Percentiles rank a stretch among this genome's conserved stretches.
phyloP scores from a whole-genome alignment of 305 asterid species.

The Nicotiana rustica region DNA sequence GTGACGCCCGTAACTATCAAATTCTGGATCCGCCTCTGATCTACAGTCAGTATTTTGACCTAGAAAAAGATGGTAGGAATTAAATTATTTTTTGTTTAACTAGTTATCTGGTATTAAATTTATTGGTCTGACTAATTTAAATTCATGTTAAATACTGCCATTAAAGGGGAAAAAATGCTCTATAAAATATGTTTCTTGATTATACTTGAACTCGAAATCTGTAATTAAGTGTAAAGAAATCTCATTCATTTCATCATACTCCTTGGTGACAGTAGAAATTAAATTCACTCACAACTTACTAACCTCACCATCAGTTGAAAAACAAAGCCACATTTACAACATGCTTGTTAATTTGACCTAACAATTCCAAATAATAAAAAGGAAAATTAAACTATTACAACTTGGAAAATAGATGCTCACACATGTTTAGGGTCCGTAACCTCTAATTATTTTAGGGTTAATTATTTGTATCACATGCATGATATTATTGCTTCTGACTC shows the following conservation, averaged over 20 bases:
- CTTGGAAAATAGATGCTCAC: background rate
- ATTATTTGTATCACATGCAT: slow-evolving; percentile 33
- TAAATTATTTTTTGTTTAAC: too few species aligned
- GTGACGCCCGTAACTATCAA: too few species aligned
- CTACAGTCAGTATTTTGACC: too few species aligned
- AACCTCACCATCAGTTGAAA: background rate
- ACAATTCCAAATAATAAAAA: background rate
- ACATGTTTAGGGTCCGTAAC: slow-evolving; percentile 13
- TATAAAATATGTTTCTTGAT: too few species aligned
- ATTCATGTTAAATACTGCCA: too few species aligned
- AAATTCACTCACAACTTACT: background rate
- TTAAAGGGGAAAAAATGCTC: too few species aligned
- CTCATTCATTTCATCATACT: background rate
- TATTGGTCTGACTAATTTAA: too few species aligned
- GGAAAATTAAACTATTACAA: background rate
- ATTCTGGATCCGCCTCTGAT: too few species aligned
- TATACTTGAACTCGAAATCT: too few species aligned
- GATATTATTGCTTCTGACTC: slow-evolving; percentile 44
- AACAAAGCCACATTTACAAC: background rate
- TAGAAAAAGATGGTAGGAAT: too few species aligned
- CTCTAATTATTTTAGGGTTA: background rate
- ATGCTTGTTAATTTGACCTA: background rate
- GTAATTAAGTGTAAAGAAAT: background rate
- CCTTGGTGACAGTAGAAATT: background rate
- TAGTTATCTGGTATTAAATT: too few species aligned